Evolutionary conservation across 2,329 filamentous ascomycete genomes (phyloP), one percentile per base, ranked within the genome.

Genomic region (Colletotrichum incanum): DNA sequence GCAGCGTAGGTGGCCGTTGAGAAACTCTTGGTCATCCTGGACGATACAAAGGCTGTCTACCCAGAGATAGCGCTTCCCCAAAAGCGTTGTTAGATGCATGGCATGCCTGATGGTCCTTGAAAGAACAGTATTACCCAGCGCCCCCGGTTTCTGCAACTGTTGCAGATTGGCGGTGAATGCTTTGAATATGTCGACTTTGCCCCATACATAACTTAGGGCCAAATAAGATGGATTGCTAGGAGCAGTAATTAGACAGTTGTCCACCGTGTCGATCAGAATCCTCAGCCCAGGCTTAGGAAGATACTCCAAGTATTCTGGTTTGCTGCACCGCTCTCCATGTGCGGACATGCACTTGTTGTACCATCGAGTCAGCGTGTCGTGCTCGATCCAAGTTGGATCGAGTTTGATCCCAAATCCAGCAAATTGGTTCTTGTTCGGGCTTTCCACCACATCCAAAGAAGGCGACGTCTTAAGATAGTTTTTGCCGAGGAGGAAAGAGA

Each of bases 191-290:
- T 63, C 23, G 28, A 49, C 26, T 6, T 37, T 20, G 60, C 60
- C 60, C 60, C 60, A 63, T 8, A 63, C 60, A n/a, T 63, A 63
- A 37, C 60, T 63, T 3, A 63, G 60, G 1, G 37, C 56, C 39
- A 60, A 18, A 9, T 60, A 60, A 5, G 16, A 26, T 14, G 47
- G 23, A 18, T 16, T 14, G 1, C 28, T 1, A 16, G 47, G 47
- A 14, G 47, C 12, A 7, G 23, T 28, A 50, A 28, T 5, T 16
- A 50, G 47, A 50, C 47, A 50, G 47, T 28, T 50, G 47, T 50
- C 47, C 16, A 18, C 47, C 16, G 14, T 23, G 7, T 50, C 47
- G 14, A 50, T 50, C 5, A 50, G 23, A 2, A 50, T 50, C 3
- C 14, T 12, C 47, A 50, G 47, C 12, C 12, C 14, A 8, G 47